Evolutionary conservation across 169 alveolate species (phyloP).

Genomic region (Amoebophrya sp.): DNA sequence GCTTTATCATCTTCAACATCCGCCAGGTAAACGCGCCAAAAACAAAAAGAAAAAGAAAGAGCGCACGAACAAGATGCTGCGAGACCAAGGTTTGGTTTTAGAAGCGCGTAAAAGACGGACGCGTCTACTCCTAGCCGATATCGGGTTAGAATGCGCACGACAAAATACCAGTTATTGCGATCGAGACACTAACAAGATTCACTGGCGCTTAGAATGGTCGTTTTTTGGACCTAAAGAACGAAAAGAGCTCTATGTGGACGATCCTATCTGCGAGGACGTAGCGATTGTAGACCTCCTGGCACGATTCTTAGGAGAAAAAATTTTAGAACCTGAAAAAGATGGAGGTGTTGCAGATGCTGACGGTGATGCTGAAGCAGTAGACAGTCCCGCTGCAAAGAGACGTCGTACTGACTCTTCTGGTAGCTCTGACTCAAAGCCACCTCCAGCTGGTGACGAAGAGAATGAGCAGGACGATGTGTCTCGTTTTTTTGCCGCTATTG

Average conservation of each 20-base stretch:
- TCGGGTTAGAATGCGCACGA: neutral
- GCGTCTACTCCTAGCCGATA: neutral
- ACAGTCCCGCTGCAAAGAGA: neutral
- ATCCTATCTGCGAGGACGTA: neutral
- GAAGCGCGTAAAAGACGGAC: neutral
- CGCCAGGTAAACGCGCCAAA: neutral
- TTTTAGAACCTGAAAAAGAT: too few species aligned
- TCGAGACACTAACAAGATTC: neutral
- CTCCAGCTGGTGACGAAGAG: neutral
- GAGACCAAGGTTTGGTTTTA: neutral
- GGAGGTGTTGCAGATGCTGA: neutral
- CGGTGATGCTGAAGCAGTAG: neutral
- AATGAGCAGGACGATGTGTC: neutral
- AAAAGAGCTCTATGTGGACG: neutral
- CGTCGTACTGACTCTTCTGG: too few species aligned
- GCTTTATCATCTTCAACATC: too few species aligned
- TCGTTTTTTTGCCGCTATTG: neutral
- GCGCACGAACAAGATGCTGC: neutral
- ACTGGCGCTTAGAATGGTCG: conserved; percentile 6
- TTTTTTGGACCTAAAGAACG: neutral
- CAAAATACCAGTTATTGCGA: neutral
- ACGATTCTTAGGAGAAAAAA: neutral
- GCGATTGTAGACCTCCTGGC: neutral
- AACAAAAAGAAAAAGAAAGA: neutral
- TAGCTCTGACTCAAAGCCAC: neutral